Base-by-base conservation (phyloP, 495 filamentous ascomycete genomes). In the Hypoxylon crocopeplum region DNA sequence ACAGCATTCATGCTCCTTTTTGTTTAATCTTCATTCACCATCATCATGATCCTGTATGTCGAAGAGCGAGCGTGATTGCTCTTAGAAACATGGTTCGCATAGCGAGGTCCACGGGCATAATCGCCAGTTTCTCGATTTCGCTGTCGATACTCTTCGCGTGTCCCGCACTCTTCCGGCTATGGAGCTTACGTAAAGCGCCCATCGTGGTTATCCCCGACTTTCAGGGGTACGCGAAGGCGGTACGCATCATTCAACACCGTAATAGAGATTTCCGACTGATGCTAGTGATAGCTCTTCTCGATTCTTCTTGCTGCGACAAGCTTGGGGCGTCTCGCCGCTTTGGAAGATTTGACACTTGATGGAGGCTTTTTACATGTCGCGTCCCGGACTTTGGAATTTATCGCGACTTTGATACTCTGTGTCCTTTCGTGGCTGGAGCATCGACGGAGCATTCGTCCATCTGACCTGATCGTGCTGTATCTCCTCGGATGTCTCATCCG, bases 401-500 rank as follows among this genome's bases (percentile, higher is more conserved):
- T 29, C 22, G 59, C 51, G 1, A 30, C 40, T 24, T 5, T 40
- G 20, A 32, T 24, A 12, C 46, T 62, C 13, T 47, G 39, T 27
- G 17, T 19, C 16, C 15, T 56, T n/a, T 62, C 46, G 37, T 41
- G 39, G 24, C n/a, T 47, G n/a, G 45, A 62, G 12, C 52, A 56
- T 29, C 52, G 34, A 1, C 46, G 52, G 16, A 56, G 33, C 16
- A 32, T 48, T 16, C 39, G 20, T 4, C 59, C 51, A 20, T 56
- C 59, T 0, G 22, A 44, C n/a, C 15, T 34, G 12, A 36, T 51
- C 12, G 47, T 50, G 29, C 53, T 81, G 8, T 88, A 85, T 61
- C 74, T 88, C 2, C 66, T 82, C 44, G 67, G 79, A 48, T 79
- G 78, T 11, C 37, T 84, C 13, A 55, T 85, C 17, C 78, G 84